A percentile compares a stretch with the other conserved stretches of the same genome.
Conservation (phyloP, 495 filamentous ascomycete species). For the Xylaria castorea region DNA sequence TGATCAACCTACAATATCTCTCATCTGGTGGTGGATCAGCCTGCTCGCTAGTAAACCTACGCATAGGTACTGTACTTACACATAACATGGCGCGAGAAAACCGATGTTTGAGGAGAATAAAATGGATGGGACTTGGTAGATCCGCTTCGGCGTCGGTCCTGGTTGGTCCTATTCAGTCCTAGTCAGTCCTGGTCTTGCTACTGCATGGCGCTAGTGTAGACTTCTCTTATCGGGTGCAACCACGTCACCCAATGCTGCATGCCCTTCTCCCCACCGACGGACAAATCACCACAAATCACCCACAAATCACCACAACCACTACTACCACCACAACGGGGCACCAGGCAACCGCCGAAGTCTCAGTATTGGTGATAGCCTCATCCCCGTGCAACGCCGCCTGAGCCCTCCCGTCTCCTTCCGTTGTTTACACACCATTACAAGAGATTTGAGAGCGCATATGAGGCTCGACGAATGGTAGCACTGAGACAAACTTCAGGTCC, state of each 20-base stretch:
- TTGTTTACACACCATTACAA: constrained; percentile 16
- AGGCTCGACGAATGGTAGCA: not conserved
- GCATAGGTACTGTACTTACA: too few relatives aligned
- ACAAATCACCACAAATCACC: not conserved
- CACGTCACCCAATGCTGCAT: constrained; percentile 41
- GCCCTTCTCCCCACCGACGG: constrained; percentile 26
- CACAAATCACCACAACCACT: too few relatives aligned
- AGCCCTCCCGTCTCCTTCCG: not conserved
- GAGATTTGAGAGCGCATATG: not conserved
- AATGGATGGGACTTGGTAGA: not conserved
- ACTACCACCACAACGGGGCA: constrained; percentile 12
- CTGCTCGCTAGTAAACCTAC: not conserved
- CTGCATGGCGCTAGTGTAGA: not conserved
- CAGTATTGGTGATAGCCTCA: constrained; percentile 22
- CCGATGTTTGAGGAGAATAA: not conserved
- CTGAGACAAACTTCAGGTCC: not conserved
- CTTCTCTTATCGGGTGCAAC: constrained; percentile 38
- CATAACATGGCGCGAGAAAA: not conserved
- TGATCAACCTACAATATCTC: constrained; percentile 9
- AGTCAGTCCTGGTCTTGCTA: not conserved
- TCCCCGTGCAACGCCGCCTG: constrained; percentile 6
- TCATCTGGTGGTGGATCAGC: constrained; percentile 15
- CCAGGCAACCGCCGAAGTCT: constrained; percentile 8
- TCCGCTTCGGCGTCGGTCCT: not conserved
- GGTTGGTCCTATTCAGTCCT: too few relatives aligned